Conservation (phyloP, 2,329 filamentous ascomycete genomes). For the Parastagonospora avenae region DNA sequence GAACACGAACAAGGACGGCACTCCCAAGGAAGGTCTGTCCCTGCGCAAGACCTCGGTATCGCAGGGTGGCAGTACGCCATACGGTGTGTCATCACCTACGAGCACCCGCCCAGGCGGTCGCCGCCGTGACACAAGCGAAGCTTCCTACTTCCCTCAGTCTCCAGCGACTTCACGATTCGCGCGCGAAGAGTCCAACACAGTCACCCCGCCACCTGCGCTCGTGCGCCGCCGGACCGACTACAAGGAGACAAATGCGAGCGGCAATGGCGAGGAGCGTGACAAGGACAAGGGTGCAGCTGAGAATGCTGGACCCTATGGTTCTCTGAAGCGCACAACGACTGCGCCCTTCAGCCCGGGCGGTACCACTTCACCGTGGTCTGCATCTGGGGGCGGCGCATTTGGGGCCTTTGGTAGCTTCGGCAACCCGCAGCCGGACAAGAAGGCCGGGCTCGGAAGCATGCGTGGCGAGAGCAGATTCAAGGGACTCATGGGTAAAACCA, state of each 20-base stretch:
- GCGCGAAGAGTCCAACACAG: constrained; percentile 67
- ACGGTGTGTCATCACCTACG: constrained; percentile 75
- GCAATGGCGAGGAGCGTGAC: constrained; percentile 56
- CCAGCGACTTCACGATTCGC: constrained; percentile 66
- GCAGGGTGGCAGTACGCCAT: constrained; percentile 67
- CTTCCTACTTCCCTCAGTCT: constrained; percentile 63
- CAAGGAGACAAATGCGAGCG: constrained; percentile 54
- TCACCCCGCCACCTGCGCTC: constrained; percentile 65
- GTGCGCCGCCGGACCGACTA: constrained; percentile 67
- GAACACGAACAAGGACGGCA: constrained; percentile 65
- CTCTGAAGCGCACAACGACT: constrained; percentile 62
- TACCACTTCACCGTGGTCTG: constrained; percentile 62
- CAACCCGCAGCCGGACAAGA: constrained; percentile 67
- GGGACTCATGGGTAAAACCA: constrained; percentile 80
- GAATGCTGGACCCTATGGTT: constrained; percentile 54
- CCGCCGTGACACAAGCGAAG: constrained; percentile 83
- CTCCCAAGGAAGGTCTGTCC: constrained; percentile 61
- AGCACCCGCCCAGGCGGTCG: constrained; percentile 75
- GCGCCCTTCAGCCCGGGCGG: constrained; percentile 58
- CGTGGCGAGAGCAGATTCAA: constrained; percentile 84
- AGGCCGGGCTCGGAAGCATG: constrained; percentile 67
- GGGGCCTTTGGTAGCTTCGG: constrained; percentile 92
- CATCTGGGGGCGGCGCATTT: constrained; percentile 66
- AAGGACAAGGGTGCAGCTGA: constrained; percentile 53
- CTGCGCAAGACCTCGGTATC: constrained; percentile 85